Conservation (phyloP, 306 rosid species). For the Vigna unguiculata region DNA sequence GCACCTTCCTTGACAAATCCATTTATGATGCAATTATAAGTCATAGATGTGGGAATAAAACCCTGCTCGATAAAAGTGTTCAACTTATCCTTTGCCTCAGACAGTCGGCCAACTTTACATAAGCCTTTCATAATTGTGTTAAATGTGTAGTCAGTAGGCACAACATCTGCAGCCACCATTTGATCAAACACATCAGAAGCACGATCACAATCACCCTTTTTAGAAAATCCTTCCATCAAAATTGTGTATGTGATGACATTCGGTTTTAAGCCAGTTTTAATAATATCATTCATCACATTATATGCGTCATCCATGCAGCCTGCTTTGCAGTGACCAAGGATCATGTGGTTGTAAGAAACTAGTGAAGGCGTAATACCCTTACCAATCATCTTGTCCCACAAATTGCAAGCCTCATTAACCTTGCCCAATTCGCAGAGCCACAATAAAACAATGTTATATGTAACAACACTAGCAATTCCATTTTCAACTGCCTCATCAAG, state of each 20-base stretch:
- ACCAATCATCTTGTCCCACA: slow-evolving; percentile 66
- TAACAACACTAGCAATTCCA: slow-evolving; percentile 59
- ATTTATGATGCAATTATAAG: slow-evolving; percentile 71
- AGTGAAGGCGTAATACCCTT: slow-evolving; percentile 60
- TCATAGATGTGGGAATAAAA: slow-evolving; percentile 59
- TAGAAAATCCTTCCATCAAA: slow-evolving; percentile 69
- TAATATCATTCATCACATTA: slow-evolving; percentile 56
- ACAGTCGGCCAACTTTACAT: slow-evolving; percentile 73
- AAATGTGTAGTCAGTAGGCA: slow-evolving; percentile 58
- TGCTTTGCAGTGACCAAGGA: slow-evolving; percentile 66
- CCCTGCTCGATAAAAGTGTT: slow-evolving; percentile 58
- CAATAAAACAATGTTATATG: slow-evolving; percentile 58
- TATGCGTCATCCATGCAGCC: slow-evolving; percentile 63
- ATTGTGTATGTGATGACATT: slow-evolving; percentile 58
- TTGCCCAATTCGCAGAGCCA: slow-evolving; percentile 64
- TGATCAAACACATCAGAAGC: slow-evolving; percentile 61
- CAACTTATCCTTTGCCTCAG: slow-evolving; percentile 59
- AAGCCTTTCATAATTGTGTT: slow-evolving; percentile 67
- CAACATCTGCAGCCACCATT: slow-evolving; percentile 65
- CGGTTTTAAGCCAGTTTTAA: slow-evolving; percentile 66
- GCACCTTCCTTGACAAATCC: slow-evolving; percentile 74
- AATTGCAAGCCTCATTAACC: slow-evolving; percentile 60
- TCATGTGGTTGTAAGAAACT: slow-evolving; percentile 72
- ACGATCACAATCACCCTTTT: slow-evolving; percentile 54
- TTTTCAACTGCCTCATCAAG: slow-evolving; percentile 72